phyloP scores from a whole-genome alignment of 2,329 filamentous ascomycete genomes.

The Fusarium sp. region DNA sequence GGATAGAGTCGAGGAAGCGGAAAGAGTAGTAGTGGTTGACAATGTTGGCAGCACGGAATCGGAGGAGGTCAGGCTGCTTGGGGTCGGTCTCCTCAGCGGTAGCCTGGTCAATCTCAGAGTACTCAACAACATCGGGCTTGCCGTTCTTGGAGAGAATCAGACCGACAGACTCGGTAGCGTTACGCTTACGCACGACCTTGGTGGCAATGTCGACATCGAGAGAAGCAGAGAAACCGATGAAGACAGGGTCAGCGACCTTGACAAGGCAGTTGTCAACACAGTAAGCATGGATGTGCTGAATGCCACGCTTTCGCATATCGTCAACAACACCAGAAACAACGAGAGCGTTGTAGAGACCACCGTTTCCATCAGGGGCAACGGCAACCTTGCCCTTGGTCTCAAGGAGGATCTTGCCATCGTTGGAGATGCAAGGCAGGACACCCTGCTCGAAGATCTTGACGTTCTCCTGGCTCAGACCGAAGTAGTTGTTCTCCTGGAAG shows the following conservation, averaged over 20 bases:
- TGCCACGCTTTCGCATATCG: constrained; percentile 89
- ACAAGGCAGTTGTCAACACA: constrained; percentile 99
- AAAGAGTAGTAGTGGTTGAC: constrained; percentile 99
- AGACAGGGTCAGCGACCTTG: constrained; percentile 95
- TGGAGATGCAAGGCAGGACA: constrained; percentile 94
- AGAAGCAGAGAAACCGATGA: constrained; percentile 91
- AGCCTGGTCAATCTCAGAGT: constrained; percentile 92
- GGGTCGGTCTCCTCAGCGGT: constrained; percentile 91
- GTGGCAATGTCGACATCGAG: constrained; percentile 95
- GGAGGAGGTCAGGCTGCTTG: constrained; percentile 83
- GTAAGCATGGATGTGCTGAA: constrained; percentile 96
- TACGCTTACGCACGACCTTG: constrained; percentile 98
- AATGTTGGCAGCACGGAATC: constrained; percentile 98
- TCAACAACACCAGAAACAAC: constrained; percentile 81
- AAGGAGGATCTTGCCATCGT: constrained; percentile 96
- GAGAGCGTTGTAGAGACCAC: constrained; percentile 94
- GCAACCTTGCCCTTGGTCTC: constrained; percentile 92
- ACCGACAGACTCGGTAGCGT: constrained; percentile 94
- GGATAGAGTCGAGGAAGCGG: constrained; percentile 90
- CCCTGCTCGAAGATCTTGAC: constrained; percentile 97
- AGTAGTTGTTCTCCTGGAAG: constrained; percentile 90
- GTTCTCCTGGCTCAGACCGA: constrained; percentile 87
- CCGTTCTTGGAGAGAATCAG: constrained; percentile 95
- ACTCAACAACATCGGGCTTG: constrained; percentile 96
- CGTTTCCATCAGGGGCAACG: constrained; percentile 96